phyloP scores from a whole-genome alignment of 768 basidiomycete genomes.

The Phaffia australis region DNA sequence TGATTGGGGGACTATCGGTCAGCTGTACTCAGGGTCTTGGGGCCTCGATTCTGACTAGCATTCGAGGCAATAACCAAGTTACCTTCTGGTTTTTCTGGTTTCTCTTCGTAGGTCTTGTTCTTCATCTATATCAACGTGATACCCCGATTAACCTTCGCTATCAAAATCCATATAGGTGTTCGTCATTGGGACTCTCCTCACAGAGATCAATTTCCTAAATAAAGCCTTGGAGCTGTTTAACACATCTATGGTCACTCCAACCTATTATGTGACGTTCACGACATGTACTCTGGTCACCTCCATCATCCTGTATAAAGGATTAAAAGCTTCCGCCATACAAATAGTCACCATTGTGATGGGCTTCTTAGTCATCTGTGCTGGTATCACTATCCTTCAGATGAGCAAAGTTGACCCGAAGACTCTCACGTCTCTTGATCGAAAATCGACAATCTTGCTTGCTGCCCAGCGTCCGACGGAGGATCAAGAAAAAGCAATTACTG shows the following conservation, averaged over 20 bases:
- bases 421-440: slow-evolving; percentile 62
- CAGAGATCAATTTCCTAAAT: slow-evolving; percentile 83
- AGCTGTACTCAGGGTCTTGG: slow-evolving; percentile 84
- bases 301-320: slow-evolving; percentile 72
- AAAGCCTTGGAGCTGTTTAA: slow-evolving; percentile 93
- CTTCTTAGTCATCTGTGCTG: slow-evolving; percentile 77
- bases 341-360: slow-evolving; percentile 78
- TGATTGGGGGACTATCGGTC: slow-evolving; percentile 68
- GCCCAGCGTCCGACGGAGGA: slow-evolving; percentile 58
- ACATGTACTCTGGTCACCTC: slow-evolving; percentile 37
- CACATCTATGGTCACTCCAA: slow-evolving; percentile 39
- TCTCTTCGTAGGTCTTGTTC: background rate
- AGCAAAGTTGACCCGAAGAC: slow-evolving; percentile 63
- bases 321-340: slow-evolving; percentile 60
- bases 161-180: slow-evolving; percentile 64
- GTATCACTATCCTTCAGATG: slow-evolving; percentile 91
- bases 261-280: slow-evolving; percentile 40
- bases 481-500: slow-evolving; percentile 56
- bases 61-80: slow-evolving; percentile 49
- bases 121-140: background rate
- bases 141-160: background rate
- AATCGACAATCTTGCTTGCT: slow-evolving; percentile 83
- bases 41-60: slow-evolving; percentile 66
- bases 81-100: slow-evolving; percentile 66
- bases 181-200: slow-evolving; percentile 70